A percentile compares a stretch with the other conserved stretches of the same genome.
These are phyloP conservation scores for Tritrichomonas foetus DNA, from an alignment of 208 protist genomes.

Conservation along the genomic window DNA sequence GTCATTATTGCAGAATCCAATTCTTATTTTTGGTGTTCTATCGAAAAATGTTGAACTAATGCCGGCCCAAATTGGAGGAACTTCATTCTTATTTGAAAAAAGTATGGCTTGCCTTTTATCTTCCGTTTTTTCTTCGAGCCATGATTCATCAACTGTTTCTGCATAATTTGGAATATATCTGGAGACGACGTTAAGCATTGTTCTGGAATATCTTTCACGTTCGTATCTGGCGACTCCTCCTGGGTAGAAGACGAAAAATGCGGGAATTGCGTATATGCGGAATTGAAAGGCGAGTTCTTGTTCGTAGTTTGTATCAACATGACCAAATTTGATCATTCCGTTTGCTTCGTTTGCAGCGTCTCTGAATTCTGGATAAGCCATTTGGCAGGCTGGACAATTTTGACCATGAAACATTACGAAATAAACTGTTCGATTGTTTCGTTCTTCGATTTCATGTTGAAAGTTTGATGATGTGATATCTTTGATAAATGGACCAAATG, in stretches of 20 bases:
- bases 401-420: background rate
- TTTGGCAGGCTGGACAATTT: constrained; percentile 14
- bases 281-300: background rate
- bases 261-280: background rate
- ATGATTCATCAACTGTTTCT: background rate
- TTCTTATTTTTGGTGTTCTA: background rate
- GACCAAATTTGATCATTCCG: background rate
- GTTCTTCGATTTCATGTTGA: background rate
- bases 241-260: constrained; percentile 25
- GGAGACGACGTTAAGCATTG: background rate
- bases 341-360: background rate
- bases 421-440: background rate
- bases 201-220: background rate
- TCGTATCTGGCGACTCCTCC: background rate
- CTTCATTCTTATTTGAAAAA: background rate
- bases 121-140: too few relatives aligned
- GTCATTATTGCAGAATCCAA: background rate
- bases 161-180: constrained; percentile 7
- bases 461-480: background rate
- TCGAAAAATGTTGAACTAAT: background rate
- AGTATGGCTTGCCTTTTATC: background rate
- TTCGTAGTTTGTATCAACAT: background rate
- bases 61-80: background rate
- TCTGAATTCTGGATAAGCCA: background rate
- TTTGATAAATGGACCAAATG: background rate